Base-by-base conservation (phyloP, 2,329 filamentous ascomycete genomes). In the Anisogramma anomala region DNA sequence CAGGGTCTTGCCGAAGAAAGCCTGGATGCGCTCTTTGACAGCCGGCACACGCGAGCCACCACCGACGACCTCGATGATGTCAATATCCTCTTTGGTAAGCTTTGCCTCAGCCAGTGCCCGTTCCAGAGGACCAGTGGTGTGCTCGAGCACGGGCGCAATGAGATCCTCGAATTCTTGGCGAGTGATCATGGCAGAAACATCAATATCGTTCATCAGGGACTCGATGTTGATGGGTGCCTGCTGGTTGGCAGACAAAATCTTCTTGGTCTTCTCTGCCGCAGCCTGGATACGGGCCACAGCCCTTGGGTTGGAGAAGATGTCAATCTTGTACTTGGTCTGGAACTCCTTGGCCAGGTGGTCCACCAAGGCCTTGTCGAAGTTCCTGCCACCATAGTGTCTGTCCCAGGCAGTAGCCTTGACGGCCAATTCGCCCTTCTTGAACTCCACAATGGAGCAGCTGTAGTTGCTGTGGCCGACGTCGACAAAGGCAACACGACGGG, bases 391-490 rank as follows among this genome's bases (percentile, higher is more conserved):
- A 52, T 96, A 94, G 70, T 96, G 88, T 55, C 87, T 83, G 65
- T 98, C 91, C 64, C 78, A 95, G 48, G 88, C 79, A 33, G 88
- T 95, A 19, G 85, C 72, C 74, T 94, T 89, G 65, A 98, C 87
- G 49, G 84, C 77, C 48, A 98, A 74, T 71, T 98, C 91, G 49
- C 91, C 91, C 74, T 96, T 96, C 65, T 77, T 82, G 74, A 94
- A 96, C 69, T 96, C 89, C 49, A 96, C 86, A 51, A 98, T 78
- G 49, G 88, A 89, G 64, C 75, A 82, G 45, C 88, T 93, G 73
- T 93, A 96, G 72, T 91, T 91, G 71, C 82, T 89, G 76, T 96
- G 83, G 52, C 91, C 91, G 52, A 98, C 84, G 63, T 98, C 91
- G 65, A 98, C 68, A 57, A 98, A 95, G 52, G 77, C 80, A 41